Conservation (phyloP, 176 grass and related monocot species). For the sorghum (Sorghum bicolor) region DNA sequence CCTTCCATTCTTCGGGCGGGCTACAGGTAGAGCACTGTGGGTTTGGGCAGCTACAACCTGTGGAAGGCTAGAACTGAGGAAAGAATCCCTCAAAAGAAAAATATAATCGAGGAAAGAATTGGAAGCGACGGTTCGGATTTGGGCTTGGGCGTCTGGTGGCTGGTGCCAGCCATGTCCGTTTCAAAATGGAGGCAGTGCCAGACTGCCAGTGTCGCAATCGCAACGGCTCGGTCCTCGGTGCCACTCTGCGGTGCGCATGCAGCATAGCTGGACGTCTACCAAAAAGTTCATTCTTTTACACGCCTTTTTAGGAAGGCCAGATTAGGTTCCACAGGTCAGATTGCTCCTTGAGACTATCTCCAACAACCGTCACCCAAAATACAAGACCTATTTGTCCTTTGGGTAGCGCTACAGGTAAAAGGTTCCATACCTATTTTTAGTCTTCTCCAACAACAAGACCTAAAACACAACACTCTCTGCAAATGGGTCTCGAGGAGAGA, state of each 20-base stretch:
- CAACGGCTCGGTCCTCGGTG: slow-evolving; percentile 26
- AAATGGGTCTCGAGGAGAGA: too few species aligned
- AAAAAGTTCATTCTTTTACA: slow-evolving; percentile 27
- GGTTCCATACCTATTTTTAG: too few species aligned
- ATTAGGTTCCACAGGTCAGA: slow-evolving; percentile 9
- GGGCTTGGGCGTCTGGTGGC: neutral
- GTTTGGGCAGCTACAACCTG: neutral
- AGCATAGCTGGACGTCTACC: slow-evolving; percentile 6
- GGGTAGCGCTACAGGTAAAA: too few species aligned
- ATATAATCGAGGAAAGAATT: neutral
- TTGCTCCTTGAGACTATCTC: too few species aligned
- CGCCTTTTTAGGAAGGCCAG: slow-evolving; percentile 34
- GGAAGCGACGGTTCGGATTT: neutral
- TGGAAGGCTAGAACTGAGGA: neutral
- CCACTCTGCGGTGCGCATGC: neutral
- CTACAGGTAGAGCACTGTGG: neutral
- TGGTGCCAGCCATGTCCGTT: too few species aligned
- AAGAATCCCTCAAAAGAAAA: neutral
- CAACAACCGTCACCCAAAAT: too few species aligned
- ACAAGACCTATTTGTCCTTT: too few species aligned
- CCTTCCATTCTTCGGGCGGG: slow-evolving; percentile 18
- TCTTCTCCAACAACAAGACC: too few species aligned
- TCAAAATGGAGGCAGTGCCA: too few species aligned
- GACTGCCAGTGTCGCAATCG: neutral
- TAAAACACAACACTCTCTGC: too few species aligned